Base-by-base conservation (phyloP, 495 filamentous ascomycete genomes). In the Pyronema omphalodes region DNA sequence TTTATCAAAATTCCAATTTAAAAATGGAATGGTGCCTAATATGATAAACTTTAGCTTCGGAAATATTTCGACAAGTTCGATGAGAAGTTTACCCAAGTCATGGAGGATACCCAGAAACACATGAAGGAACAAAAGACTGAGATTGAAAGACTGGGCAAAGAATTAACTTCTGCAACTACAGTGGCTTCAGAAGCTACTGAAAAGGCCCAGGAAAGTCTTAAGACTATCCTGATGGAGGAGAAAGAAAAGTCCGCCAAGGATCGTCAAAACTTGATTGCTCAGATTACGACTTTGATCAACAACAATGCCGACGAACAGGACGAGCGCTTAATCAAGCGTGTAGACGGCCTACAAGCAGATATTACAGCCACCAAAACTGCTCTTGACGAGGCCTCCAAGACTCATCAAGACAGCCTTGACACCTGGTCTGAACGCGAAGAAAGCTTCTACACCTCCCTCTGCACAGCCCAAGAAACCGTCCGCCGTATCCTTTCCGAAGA, bases 401-500 rank as follows among this genome's bases (percentile, higher is more conserved):
- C 76, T 36, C 88, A 93, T 60, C 74, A 76, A 23, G 69, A 78
- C 44, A 78, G 77, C 12, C 83, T 95, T 74, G 77, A 87, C 47
- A 62, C 69, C 37, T 95, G 87, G 93, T 73, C 76, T 41, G 69
- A 74, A 47, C 80, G 76, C 50, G 84, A 88, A 48, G 73, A 71
- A 37, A 69, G 72, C 37, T 76, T 94, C 43, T 67, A 88, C 3
- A 79, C 83, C 40, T 79, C 81, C 15, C 76, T 93, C 9, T 62
- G 74, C 14, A 77, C 74, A 62, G 87, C 84, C 9, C 71, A 79
- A 37, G 88, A 94, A 53, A 75, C 72, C 7, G 66, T 95, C 19
- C 93, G 88, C 69, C 74, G 69, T 15, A 84, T 78, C 67, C 75
- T 98, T 66, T 83, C 88, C 70, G 78, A 84, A 55, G 88, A 96